Evolutionary conservation across 805 yeast species (phyloP).

Genomic region (Dipodascopsis uninucleata): DNA sequence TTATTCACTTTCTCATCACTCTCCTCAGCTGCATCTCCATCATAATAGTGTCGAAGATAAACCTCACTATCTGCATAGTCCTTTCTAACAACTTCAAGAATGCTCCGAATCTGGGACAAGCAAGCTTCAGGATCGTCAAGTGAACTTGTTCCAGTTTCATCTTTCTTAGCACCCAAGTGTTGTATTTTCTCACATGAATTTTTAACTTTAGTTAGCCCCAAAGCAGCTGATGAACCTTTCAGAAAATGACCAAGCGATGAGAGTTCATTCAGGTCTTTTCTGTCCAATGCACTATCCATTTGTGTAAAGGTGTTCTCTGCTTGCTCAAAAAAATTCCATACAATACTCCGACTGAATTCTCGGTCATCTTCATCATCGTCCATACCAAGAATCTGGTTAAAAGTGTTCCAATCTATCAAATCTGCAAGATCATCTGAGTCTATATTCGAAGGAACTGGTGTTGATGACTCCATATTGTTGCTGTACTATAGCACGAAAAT

Average conservation of each 20-base stretch:
- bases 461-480: too few species aligned
- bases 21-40: too few species aligned
- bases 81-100: constrained; percentile 33
- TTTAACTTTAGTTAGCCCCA: constrained; percentile 79
- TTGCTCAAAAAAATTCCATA: constrained; percentile 84
- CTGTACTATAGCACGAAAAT: too few species aligned
- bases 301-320: constrained; percentile 74
- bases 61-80: constrained; percentile 38
- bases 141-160: constrained; percentile 36
- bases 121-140: constrained; percentile 35
- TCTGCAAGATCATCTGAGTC: too few species aligned
- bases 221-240: constrained; percentile 92
- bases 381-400: constrained; percentile 85
- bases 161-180: constrained; percentile 65
- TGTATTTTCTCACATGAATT: constrained; percentile 91
- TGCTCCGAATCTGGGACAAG: constrained; percentile 33
- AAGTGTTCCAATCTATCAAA: constrained; percentile 81
- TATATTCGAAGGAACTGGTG: too few species aligned
- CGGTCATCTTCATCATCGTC: constrained; percentile 83
- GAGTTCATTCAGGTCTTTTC: constrained; percentile 49
- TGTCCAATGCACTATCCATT: constrained; percentile 54
- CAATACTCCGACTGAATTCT: constrained; percentile 74
- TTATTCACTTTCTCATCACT: too few species aligned
- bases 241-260: constrained; percentile 84
- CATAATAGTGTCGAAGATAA: constrained; percentile 33